Conservation (phyloP, 1,284 basidiomycete genomes). For the Prillingera fragicola region DNA sequence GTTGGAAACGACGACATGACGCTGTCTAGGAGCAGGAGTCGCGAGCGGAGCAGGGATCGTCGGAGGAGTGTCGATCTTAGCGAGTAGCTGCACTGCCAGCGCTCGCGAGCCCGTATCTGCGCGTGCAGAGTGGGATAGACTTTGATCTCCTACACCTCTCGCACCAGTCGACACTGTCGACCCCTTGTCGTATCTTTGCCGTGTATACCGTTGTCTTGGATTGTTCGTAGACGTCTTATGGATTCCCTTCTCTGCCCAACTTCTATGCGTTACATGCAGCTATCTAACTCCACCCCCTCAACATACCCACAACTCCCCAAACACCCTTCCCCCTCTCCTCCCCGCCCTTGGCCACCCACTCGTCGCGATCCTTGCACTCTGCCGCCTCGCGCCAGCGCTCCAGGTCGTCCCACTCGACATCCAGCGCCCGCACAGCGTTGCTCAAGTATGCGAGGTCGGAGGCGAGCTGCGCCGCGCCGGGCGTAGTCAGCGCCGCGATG, state of each 20-base stretch:
- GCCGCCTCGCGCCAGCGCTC: slow-evolving; percentile 66
- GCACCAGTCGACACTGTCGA: no score
- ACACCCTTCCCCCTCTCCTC: slow-evolving; percentile 11
- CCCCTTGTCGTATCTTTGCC: no score
- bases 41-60: slow-evolving; percentile 26
- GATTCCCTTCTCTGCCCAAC: no score
- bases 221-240: no score
- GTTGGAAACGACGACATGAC: slow-evolving; percentile 38
- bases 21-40: slow-evolving; percentile 36
- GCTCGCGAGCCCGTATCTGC: no score
- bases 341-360: slow-evolving; percentile 21
- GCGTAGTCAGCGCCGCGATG: slow-evolving; percentile 58
- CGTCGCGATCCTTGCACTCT: slow-evolving; percentile 57
- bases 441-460: slow-evolving; percentile 82
- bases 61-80: slow-evolving; percentile 10
- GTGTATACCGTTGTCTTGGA: no score
- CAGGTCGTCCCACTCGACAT: slow-evolving; percentile 71
- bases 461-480: slow-evolving; percentile 75
- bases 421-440: slow-evolving; percentile 84
- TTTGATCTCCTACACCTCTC: no score
- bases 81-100: no score
- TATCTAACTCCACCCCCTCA: slow-evolving; percentile 3
- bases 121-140: no score
- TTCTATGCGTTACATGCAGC: no score
- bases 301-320: slow-evolving; percentile 10